Conservation (phyloP, 805 yeast species). For the Scheffersomyces lignosus region DNA sequence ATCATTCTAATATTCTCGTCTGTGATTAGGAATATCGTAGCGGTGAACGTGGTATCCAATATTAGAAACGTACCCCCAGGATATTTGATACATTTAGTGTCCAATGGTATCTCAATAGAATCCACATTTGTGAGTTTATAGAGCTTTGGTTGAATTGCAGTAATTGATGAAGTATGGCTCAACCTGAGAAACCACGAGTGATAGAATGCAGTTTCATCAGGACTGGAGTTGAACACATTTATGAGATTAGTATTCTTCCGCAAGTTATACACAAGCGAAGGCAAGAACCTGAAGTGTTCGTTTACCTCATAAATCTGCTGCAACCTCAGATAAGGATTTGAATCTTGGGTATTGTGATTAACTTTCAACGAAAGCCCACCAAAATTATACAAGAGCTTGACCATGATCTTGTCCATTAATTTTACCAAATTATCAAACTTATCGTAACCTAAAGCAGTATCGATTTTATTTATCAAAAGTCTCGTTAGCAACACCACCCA, state of each 20-base stretch:
- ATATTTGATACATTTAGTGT: constrained; percentile 14
- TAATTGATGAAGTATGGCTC: constrained; percentile 15
- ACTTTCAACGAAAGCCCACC: constrained; percentile 22
- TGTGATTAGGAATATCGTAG: constrained; percentile 20
- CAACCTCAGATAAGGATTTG: constrained; percentile 23
- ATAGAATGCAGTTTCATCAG: constrained; percentile 46
- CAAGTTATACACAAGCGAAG: constrained; percentile 32
- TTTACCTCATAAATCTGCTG: constrained; percentile 20
- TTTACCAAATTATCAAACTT: constrained; percentile 26
- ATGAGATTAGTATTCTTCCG: constrained; percentile 37
- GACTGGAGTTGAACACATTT: constrained; percentile 41
- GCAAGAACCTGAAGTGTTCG: constrained; percentile 27
- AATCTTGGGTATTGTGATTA: not conserved
- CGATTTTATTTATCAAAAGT: constrained; percentile 33
- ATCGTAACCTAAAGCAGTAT: constrained; percentile 34
- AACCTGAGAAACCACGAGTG: constrained; percentile 31
- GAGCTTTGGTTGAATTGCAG: constrained; percentile 32
- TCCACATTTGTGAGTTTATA: constrained; percentile 8
- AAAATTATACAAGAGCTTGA: constrained; percentile 26
- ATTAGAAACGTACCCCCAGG: constrained; percentile 18
- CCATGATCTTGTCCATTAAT: constrained; percentile 25
- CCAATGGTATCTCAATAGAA: constrained; percentile 13
- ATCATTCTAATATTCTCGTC: constrained; percentile 13
- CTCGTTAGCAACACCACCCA: constrained; percentile 33
- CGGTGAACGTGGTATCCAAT: constrained; percentile 29